These are phyloP conservation scores for Paragyromitra xinjiangensis DNA, from an alignment of 495 filamentous ascomycete species.

Conservation along the genomic window DNA sequence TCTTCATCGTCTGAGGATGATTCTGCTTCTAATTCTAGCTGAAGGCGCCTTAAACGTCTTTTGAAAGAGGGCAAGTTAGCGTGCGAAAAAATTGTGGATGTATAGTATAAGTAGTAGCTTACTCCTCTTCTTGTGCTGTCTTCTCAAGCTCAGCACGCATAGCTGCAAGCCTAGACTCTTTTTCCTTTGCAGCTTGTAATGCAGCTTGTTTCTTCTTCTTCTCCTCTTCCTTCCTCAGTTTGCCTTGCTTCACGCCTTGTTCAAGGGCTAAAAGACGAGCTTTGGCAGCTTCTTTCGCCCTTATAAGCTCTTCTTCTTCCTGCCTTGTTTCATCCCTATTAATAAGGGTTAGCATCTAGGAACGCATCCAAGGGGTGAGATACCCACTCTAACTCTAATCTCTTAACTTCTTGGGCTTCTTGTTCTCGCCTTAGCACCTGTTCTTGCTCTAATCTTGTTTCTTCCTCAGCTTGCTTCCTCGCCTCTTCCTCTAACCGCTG, in stretches of 20 bases:
- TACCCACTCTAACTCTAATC: slow-evolving; percentile 84
- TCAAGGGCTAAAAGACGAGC: slow-evolving; percentile 87
- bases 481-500: slow-evolving; percentile 63
- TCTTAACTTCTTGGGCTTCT: slow-evolving; percentile 77
- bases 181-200: slow-evolving; percentile 83
- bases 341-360: slow-evolving; percentile 57
- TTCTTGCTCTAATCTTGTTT: slow-evolving; percentile 65
- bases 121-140: slow-evolving; percentile 79
- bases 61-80: slow-evolving; percentile 3
- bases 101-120: slow-evolving; percentile 19
- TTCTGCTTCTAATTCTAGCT: slow-evolving; percentile 81
- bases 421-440: slow-evolving; percentile 68
- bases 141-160: slow-evolving; percentile 93
- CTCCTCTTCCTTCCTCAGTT: slow-evolving; percentile 97
- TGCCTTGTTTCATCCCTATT: slow-evolving; percentile 75
- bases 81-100: background rate
- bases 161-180: slow-evolving; percentile 82
- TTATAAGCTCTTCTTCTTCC: slow-evolving; percentile 80
- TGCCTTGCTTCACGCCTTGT: slow-evolving; percentile 91
- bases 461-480: slow-evolving; percentile 65
- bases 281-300: slow-evolving; percentile 81
- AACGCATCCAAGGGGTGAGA: background rate
- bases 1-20: slow-evolving; percentile 89
- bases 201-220: slow-evolving; percentile 84
- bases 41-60: slow-evolving; percentile 65